Conservation (phyloP, 495 filamentous ascomycete species). For the Parmelia sp. region DNA sequence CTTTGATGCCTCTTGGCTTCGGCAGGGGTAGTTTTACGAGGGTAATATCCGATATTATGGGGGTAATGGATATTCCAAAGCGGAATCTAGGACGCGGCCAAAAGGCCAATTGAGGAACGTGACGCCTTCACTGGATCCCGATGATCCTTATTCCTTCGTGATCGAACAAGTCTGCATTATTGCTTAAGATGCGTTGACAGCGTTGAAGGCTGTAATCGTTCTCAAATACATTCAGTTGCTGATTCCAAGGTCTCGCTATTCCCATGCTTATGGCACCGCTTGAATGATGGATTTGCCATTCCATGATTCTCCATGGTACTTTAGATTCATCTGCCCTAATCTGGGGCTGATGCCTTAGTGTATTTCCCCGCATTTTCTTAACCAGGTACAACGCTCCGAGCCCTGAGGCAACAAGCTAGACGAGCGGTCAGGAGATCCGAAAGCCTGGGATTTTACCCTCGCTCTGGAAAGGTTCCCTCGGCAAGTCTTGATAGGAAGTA, state of each 20-base stretch:
- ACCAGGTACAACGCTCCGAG: neutral
- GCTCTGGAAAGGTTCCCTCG: neutral
- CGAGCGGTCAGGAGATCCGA: neutral
- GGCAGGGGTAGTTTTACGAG: conserved; percentile 25
- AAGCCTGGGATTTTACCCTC: neutral
- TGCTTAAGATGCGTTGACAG: neutral
- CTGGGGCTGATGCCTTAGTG: neutral
- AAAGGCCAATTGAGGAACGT: neutral
- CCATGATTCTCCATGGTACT: neutral
- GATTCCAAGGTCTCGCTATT: neutral
- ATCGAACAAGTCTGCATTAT: neutral
- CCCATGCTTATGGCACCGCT: neutral
- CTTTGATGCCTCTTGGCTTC: neutral
- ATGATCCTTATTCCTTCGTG: neutral
- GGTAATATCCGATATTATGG: conserved; percentile 3
- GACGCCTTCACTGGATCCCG: neutral
- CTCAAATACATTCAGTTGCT: neutral
- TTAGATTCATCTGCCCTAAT: neutral
- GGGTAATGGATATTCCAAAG: conserved; percentile 25
- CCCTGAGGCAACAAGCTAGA: neutral
- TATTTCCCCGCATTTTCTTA: neutral
- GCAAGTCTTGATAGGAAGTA: neutral
- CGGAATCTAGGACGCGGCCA: neutral
- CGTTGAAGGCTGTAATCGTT: neutral
- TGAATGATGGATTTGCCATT: neutral